Conservation (phyloP, 257 asterid species). For the Lycium ferocissimum region DNA sequence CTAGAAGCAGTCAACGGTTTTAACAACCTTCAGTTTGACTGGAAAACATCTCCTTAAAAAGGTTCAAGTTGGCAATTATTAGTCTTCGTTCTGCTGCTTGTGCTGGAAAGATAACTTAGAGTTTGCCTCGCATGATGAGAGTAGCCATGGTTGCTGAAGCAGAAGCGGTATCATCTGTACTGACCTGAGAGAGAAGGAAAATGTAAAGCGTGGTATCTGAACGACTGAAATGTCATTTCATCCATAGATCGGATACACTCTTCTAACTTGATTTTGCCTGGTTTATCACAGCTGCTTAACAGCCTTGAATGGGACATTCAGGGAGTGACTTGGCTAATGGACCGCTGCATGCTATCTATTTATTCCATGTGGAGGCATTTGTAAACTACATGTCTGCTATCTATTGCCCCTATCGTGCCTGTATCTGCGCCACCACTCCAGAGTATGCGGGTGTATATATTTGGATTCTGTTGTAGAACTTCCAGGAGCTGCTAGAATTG, state of each 20-base stretch:
- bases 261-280: conserved; percentile 53
- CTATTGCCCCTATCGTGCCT: background rate
- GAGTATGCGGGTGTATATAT: background rate
- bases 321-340: conserved; percentile 30
- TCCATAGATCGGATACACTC: conserved; percentile 19
- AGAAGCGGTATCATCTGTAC: conserved; percentile 40
- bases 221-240: conserved; percentile 40
- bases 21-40: conserved; percentile 84
- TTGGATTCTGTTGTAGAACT: background rate
- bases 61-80: background rate
- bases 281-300: conserved; percentile 47
- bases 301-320: conserved; percentile 42
- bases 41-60: conserved; percentile 76
- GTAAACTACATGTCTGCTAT: background rate
- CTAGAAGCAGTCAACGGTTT: conserved; percentile 80
- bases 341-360: background rate
- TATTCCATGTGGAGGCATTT: background rate
- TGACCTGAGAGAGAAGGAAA: conserved; percentile 42
- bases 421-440: background rate
- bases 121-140: conserved; percentile 38
- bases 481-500: conserved; percentile 1
- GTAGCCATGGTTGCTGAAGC: conserved; percentile 36
- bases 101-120: conserved; percentile 25
- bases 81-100: conserved; percentile 12
- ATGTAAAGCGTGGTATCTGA: conserved; percentile 37